A percentile compares a stretch with the other conserved stretches of the same genome.
Evolutionary conservation across 2,329 filamentous ascomycete species (phyloP).

Genomic region (Epichloe sp.): DNA sequence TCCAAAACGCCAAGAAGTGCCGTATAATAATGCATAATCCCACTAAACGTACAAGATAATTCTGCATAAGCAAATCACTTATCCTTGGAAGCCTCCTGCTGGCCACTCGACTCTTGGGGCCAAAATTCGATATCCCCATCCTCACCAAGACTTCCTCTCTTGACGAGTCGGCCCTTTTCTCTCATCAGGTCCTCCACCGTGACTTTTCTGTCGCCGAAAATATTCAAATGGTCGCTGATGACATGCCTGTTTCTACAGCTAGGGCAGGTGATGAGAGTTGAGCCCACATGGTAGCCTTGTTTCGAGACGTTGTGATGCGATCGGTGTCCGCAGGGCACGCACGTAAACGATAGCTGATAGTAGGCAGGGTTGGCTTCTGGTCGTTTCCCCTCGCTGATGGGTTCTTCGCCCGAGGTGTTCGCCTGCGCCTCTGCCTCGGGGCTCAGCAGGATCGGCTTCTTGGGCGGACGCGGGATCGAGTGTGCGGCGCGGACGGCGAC

Average conservation of each 20-base stretch:
- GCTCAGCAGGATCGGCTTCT: conserved; percentile 4
- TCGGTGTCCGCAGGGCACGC: conserved; percentile 66
- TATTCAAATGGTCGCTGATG: conserved; percentile 76
- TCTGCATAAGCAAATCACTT: not conserved
- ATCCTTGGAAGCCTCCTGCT: not conserved
- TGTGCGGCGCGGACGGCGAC: conserved; percentile 18
- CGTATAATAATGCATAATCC: not conserved
- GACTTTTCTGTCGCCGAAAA: conserved; percentile 57
- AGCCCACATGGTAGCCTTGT: conserved; percentile 87
- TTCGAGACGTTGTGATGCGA: conserved; percentile 83
- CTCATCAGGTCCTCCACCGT: conserved; percentile 68
- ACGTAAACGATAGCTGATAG: conserved; percentile 87
- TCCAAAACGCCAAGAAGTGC: not conserved
- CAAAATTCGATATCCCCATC: conserved; percentile 90
- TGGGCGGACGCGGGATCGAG: conserved; percentile 21
- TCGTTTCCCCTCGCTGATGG: conserved; percentile 15
- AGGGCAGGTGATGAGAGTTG: conserved; percentile 79
- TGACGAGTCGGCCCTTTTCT: conserved; percentile 62
- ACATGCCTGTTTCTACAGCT: conserved; percentile 76
- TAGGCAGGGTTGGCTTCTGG: conserved; percentile 40
- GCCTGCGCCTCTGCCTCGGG: conserved; percentile 6
- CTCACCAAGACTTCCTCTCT: conserved; percentile 55
- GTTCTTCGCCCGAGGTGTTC: conserved; percentile 7
- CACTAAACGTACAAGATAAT: not conserved
- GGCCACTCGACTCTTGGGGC: conserved; percentile 46